A percentile compares a stretch with the other conserved stretches of the same genome.
Conservation (phyloP, 164 flowering plant genomes). For the Chimonanthus salicifolius region DNA sequence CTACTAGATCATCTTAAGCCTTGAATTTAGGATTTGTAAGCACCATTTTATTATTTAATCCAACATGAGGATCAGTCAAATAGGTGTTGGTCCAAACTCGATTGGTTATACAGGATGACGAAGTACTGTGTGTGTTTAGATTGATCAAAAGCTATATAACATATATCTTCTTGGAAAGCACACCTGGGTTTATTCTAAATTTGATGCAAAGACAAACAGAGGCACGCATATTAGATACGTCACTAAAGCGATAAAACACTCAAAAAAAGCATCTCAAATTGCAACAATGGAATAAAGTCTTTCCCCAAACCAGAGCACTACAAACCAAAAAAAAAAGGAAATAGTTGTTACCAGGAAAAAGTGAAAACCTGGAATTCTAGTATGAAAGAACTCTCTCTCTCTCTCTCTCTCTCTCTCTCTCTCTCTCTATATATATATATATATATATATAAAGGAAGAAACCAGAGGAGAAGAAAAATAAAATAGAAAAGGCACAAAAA, state of each 20-base stretch:
- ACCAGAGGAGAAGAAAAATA: too few relatives aligned
- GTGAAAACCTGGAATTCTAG: neutral
- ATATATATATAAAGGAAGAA: too few relatives aligned
- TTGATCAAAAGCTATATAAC: neutral
- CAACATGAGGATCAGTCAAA: too few relatives aligned
- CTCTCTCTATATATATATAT: neutral
- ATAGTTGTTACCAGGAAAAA: neutral
- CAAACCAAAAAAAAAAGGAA: neutral
- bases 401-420: neutral
- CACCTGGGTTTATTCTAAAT: neutral
- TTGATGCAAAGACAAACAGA: neutral
- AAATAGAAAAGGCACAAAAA: too few relatives aligned
- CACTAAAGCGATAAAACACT: neutral
- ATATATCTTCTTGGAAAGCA: neutral
- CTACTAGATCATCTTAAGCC: too few relatives aligned
- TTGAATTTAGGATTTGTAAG: too few relatives aligned
- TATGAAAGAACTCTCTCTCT: neutral
- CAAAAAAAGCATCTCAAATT: neutral
- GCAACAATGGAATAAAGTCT: neutral
- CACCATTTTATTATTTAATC: too few relatives aligned
- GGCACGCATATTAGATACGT: too few relatives aligned
- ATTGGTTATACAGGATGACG: too few relatives aligned
- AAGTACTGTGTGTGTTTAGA: too few relatives aligned
- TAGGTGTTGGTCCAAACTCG: too few relatives aligned
- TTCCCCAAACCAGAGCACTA: neutral